Evolutionary conservation across 78 protist genomes (phyloP), one percentile per base, ranked within the genome.

Genomic region (Pigoraptor vietnamica): DNA sequence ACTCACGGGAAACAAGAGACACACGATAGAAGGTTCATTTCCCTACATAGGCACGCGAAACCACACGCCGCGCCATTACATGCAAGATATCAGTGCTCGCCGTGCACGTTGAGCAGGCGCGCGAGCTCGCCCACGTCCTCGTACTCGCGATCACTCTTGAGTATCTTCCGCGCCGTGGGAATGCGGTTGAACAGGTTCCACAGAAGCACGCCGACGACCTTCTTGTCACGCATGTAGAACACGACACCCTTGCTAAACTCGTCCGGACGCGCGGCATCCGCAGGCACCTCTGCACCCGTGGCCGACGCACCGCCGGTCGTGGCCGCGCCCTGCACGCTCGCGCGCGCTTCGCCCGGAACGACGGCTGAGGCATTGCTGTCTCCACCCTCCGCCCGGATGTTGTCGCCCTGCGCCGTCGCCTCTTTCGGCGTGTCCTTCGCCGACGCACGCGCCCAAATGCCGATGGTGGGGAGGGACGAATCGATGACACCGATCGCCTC

Each of bases 401-500:
- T 40, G 90, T 24, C 90, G n/a, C 38, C 82, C 37, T 0, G n/a
- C 21, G 90, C 29, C 23, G 34, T 1, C 23, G 89, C 89, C 89
- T 37, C 93, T 40, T 90, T 9, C 0, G 90, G 89, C 24, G 88
- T 88, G 88, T 86, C 90, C 35, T 0, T 39, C 2, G 90, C 35
- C n/a, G 87, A 9, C 37, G 82, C 92, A 9, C 0, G 0, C 29
- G 93, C 95, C 96, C 96, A 95, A 32, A 95, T 25, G 37, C 93
- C 79, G 36, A 93, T 92, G 24, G 96, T 93, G 10, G 1, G 36
- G 37, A 93, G 90, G n/a, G 55, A 6, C 23, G 94, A 34, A 39
- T 95, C 95, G 39, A 90, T 33, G 40, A 92, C 34, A 29, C 96
- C 96, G 81, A 95, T 87, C 23, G 95, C 96, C 89, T 93, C 94